Evolutionary conservation across 495 filamentous ascomycete genomes (phyloP), one percentile per base, ranked within the genome.

Genomic region (Parachaetomium inaequale): DNA sequence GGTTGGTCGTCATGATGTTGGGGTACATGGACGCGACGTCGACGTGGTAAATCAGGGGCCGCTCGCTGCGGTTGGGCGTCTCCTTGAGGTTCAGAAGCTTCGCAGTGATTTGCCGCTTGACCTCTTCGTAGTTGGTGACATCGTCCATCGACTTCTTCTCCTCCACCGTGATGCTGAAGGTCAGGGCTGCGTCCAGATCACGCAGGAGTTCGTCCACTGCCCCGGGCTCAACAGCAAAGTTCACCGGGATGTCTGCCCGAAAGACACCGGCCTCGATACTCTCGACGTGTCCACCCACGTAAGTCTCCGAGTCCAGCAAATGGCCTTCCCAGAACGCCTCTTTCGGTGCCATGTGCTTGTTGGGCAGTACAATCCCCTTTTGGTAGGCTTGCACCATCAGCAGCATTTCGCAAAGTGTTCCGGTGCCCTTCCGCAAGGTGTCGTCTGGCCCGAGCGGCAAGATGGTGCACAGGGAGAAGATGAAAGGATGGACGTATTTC

Each of bases 401-500:
- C 62, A 99, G 79, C 94, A 98, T 97, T 75, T 99, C 94, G 76
- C 94, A 99, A 21, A 99, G 80, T 7, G 94, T 99, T 70, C 94
- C 94, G 1, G 94, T 99, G 68, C 94, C 94, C 70, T 99, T 99
- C 60, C 94, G 82, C 65, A 98, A 70, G 3, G 92, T 90, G 72
- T 97, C 93, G 69, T 99, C 93, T 17, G 93, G 89, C 31, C 91
- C 92, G 2, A 99, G 80, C 0, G 94, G 94, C 72, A 99, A 82
- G 75, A 99, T 96, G 0, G 92, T 99, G 76, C 94, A 98, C 0
- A 99, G 80, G 0, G 94, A 96, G 81, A 98, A 99, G 73, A 99
- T 93, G 78, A 99, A 99, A 2, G 94, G 94, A 71, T 99, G 94
- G 23, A 99, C 91, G 75, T 99, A 99, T 89, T 99, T 99, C 94